These are phyloP conservation scores for Glycine tomentella DNA, from an alignment of 306 rosid genomes.

Conservation along the genomic window DNA sequence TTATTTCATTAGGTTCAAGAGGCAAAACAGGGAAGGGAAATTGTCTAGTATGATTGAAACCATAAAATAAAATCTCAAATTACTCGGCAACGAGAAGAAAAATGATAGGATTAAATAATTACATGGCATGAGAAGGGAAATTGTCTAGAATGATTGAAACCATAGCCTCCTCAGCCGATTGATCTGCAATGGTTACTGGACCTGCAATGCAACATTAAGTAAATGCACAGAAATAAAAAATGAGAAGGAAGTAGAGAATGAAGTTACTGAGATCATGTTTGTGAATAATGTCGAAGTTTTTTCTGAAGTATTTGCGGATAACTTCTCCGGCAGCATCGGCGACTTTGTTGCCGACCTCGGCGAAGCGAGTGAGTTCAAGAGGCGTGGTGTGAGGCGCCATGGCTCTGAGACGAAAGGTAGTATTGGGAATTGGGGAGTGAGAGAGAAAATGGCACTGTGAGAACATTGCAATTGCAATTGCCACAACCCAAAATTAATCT, in stretches of 20 bases:
- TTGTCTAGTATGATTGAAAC: too few relatives aligned
- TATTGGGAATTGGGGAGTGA: slow-evolving; percentile 27
- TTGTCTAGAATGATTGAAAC: slow-evolving; percentile 63
- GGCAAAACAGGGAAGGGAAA: too few relatives aligned
- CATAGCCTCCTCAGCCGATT: slow-evolving; percentile 91
- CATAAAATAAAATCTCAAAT: neutral
- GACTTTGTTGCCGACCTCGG: slow-evolving; percentile 63
- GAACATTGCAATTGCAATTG: slow-evolving; percentile 45
- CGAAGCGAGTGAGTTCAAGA: slow-evolving; percentile 57
- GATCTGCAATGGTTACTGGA: slow-evolving; percentile 94
- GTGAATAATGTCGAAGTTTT: slow-evolving; percentile 73
- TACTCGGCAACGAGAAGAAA: neutral
- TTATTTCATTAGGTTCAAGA: too few relatives aligned
- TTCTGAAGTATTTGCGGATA: slow-evolving; percentile 75
- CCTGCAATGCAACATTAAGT: slow-evolving; percentile 61
- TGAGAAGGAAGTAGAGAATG: neutral
- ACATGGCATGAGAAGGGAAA: slow-evolving; percentile 93
- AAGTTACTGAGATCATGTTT: slow-evolving; percentile 72
- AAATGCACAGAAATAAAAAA: neutral
- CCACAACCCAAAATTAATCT: too few relatives aligned
- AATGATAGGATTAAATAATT: slow-evolving; percentile 16
- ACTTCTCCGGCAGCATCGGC: slow-evolving; percentile 94
- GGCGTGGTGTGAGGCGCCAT: slow-evolving; percentile 46
- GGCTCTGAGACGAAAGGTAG: slow-evolving; percentile 37
- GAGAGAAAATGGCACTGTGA: slow-evolving; percentile 42